Evolutionary conservation across 192 early-diverging fungal genomes (phyloP).

Genomic region (Entrophospora sp.): DNA sequence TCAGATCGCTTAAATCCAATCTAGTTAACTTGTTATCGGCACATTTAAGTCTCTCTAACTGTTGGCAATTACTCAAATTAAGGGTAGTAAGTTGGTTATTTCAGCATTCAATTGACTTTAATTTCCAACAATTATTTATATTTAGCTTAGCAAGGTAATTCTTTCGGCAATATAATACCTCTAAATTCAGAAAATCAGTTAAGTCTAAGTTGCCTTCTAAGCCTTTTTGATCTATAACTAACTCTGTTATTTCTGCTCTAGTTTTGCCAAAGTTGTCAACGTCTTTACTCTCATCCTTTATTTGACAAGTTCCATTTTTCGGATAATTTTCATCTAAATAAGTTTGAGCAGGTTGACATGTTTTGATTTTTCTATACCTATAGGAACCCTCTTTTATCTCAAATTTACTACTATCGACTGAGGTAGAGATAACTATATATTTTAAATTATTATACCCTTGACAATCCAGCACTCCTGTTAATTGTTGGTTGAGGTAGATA

Average conservation of each 20-base stretch:
- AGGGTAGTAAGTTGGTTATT: not conserved
- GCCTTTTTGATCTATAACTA: not conserved
- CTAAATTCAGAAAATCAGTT: not conserved
- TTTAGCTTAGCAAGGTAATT: not conserved
- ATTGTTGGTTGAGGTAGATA: conserved; percentile 5
- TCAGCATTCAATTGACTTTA: not conserved
- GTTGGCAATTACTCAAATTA: conserved; percentile 10
- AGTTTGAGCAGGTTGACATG: not conserved
- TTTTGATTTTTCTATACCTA: not conserved
- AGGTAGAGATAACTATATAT: conserved; percentile 9
- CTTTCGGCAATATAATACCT: not conserved
- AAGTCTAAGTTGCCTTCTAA: conserved; percentile 2
- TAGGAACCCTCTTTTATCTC: not conserved
- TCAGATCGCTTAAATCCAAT: no score
- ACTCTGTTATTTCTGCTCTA: not conserved
- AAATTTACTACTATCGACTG: conserved; percentile 10
- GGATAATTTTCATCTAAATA: not conserved
- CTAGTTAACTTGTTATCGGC: not conserved
- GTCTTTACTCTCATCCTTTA: not conserved
- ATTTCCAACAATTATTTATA: not conserved
- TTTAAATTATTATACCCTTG: not conserved
- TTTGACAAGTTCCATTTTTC: not conserved
- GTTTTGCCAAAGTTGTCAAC: conserved; percentile 2
- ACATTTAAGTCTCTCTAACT: not conserved
- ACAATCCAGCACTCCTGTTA: not conserved